phyloP scores from a whole-genome alignment of 2,329 filamentous ascomycete genomes.

The Penicillium rolfsii region DNA sequence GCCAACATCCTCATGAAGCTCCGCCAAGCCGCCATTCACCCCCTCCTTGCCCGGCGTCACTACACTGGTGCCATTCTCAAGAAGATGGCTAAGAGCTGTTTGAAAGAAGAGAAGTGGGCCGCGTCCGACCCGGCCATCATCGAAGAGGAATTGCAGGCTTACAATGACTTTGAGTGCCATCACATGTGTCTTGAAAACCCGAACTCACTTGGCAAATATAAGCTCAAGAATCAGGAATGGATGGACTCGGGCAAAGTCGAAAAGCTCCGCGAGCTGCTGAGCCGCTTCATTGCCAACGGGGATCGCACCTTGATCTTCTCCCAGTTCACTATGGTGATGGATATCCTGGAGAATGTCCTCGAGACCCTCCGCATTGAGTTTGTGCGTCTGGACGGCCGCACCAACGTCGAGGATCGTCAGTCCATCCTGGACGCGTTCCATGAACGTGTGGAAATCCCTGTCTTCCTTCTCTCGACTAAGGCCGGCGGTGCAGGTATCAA shows the following conservation, averaged over 20 bases:
- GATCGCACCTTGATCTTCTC: conserved; percentile 90
- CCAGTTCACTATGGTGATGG: conserved; percentile 88
- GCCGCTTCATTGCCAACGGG: conserved; percentile 73
- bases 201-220: conserved; percentile 57
- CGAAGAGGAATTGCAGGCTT: conserved; percentile 56
- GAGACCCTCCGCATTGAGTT: conserved; percentile 73
- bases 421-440: conserved; percentile 87
- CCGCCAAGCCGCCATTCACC: conserved; percentile 89
- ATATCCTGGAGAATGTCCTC: conserved; percentile 84
- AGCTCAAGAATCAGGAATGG: conserved; percentile 65
- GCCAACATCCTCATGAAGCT: conserved; percentile 83
- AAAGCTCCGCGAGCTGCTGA: conserved; percentile 74
- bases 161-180: conserved; percentile 66
- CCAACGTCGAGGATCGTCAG: conserved; percentile 80
- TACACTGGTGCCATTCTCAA: conserved; percentile 75
- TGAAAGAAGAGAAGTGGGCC: conserved; percentile 66
- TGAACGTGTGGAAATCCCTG: conserved; percentile 72
- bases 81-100: conserved; percentile 76
- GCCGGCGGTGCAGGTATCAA: conserved; percentile 98
- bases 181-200: conserved; percentile 60
- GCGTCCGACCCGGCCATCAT: conserved; percentile 57
- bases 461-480: conserved; percentile 90
- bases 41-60: conserved; percentile 79
- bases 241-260: conserved; percentile 83
- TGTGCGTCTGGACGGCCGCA: conserved; percentile 83